Percentiles rank a stretch among this genome's conserved stretches.
These are phyloP conservation scores for Coemansia sp. DNA, from an alignment of 192 early-diverging fungal genomes.

Conservation along the genomic window DNA sequence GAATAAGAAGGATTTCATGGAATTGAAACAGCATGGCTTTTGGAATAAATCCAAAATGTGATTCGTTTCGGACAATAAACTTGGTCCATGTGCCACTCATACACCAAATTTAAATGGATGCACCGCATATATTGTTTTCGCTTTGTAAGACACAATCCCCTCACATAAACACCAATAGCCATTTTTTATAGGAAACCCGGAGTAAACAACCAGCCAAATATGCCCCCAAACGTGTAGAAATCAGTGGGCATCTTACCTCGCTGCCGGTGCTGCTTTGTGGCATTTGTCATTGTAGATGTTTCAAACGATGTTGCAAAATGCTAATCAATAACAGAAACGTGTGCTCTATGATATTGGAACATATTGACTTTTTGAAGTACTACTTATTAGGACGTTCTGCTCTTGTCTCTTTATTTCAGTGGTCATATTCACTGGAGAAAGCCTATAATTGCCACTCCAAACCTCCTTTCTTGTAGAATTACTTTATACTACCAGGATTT, in stretches of 20 bases:
- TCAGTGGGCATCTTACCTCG: not conserved
- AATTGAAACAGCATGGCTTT: conserved; percentile 1
- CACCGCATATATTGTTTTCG: not conserved
- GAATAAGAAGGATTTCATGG: not conserved
- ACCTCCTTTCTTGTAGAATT: not conserved
- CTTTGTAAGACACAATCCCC: not conserved
- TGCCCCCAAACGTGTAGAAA: too few species aligned
- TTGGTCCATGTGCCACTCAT: conserved; percentile 25
- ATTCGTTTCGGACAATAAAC: not conserved
- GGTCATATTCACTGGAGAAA: not conserved
- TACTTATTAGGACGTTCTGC: too few species aligned
- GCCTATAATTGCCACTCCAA: not conserved
- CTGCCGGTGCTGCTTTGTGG: not conserved
- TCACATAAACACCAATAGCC: not conserved
- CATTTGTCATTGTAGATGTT: not conserved
- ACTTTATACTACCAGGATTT: not conserved
- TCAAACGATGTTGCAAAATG: not conserved
- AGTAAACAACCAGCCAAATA: not conserved
- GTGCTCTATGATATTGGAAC: not conserved
- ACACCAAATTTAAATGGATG: not conserved
- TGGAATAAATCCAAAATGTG: not conserved
- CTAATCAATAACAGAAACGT: not conserved
- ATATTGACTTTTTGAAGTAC: too few species aligned
- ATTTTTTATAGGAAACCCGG: not conserved
- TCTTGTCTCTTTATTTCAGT: conserved; percentile 2